Conservation (phyloP, 768 basidiomycete species). For the Boletus eberwhitei region DNA sequence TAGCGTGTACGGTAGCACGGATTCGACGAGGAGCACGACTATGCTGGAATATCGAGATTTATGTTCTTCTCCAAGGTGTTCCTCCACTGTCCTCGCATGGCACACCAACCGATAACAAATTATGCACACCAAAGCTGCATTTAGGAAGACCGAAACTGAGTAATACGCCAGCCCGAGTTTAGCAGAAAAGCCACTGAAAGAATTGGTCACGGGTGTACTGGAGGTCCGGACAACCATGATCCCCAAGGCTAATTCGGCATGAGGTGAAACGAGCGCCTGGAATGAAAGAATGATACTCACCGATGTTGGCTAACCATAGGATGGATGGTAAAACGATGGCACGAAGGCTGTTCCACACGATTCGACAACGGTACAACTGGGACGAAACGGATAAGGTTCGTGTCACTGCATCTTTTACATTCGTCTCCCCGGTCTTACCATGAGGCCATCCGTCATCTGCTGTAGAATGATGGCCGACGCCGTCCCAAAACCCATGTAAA, state of each 20-base stretch:
- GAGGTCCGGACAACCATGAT: not conserved
- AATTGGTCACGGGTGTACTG: not conserved
- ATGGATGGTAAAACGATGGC: conserved; percentile 7
- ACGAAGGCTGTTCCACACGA: conserved; percentile 25
- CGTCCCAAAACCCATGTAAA: conserved; percentile 23
- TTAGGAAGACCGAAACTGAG: conserved; percentile 3
- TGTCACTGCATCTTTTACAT: not conserved
- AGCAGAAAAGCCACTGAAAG: not conserved
- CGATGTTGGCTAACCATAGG: conserved; percentile 8
- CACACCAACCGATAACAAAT: conserved; percentile 6
- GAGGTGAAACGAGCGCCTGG: not conserved
- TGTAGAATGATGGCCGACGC: conserved; percentile 25
- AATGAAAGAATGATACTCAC: not conserved
- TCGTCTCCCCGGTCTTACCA: conserved; percentile 10
- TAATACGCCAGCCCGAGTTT: conserved; percentile 3
- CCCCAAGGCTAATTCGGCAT: not conserved
- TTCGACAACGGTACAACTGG: conserved; percentile 36
- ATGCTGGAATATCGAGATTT: conserved; percentile 1
- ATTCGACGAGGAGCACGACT: conserved; percentile 8
- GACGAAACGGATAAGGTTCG: not conserved
- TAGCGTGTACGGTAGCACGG: conserved; percentile 12
- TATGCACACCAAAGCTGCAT: conserved; percentile 5
- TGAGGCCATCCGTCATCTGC: conserved; percentile 26
- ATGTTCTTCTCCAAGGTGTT: not conserved
- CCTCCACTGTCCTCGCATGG: not conserved